Conservation (phyloP, 352 stramenopile species). For the Pythium plurisporium region DNA sequence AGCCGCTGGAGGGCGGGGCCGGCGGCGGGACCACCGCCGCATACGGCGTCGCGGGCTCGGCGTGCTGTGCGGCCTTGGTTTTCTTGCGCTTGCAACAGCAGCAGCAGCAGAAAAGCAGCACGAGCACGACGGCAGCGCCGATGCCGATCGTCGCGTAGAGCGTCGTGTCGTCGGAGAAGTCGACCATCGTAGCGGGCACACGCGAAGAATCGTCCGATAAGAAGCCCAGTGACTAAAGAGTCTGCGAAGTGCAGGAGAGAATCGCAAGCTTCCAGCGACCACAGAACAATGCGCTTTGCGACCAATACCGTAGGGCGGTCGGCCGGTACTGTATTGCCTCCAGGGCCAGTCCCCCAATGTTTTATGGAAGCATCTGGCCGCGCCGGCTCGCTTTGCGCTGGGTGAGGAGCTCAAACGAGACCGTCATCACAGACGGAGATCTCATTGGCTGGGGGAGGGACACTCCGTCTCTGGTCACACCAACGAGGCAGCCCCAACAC, state of each 20-base stretch:
- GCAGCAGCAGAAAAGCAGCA: constrained; percentile 8
- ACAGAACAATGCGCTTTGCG: too few species aligned
- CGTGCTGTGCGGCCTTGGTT: not conserved
- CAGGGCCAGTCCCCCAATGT: too few species aligned
- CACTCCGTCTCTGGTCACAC: too few species aligned
- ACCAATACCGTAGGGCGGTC: too few species aligned
- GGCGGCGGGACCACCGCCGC: not conserved
- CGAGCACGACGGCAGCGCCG: constrained; percentile 1
- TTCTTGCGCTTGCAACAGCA: constrained; percentile 4
- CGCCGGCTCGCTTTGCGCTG: too few species aligned
- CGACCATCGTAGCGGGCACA: constrained; percentile 3
- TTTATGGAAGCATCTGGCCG: too few species aligned
- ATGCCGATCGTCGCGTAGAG: constrained; percentile 6
- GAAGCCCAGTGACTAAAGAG: not conserved
- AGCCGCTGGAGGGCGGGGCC: not conserved
- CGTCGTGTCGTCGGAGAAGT: constrained; percentile 14
- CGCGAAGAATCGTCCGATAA: not conserved
- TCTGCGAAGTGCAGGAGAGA: not conserved
- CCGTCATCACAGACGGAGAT: too few species aligned
- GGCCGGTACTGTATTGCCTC: too few species aligned
- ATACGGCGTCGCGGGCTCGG: not conserved
- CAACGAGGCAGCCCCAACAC: too few species aligned
- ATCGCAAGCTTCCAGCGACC: too few species aligned
- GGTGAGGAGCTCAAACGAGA: too few species aligned
- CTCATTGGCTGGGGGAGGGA: too few species aligned